Conservation (phyloP, 495 filamentous ascomycete genomes). For the Xylaria acuta region DNA sequence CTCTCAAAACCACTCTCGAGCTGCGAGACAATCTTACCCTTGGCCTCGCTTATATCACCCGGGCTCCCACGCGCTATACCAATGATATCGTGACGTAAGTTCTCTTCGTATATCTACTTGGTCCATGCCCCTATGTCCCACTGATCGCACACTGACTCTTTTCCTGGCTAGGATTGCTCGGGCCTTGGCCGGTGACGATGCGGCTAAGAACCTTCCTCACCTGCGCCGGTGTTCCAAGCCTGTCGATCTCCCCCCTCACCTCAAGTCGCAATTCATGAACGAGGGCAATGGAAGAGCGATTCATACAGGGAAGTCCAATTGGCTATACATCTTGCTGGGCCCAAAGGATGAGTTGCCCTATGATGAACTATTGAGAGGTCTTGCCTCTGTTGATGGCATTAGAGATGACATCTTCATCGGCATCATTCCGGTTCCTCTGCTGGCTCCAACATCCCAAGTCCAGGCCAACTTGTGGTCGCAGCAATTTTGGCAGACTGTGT, state of each 20-base stretch:
- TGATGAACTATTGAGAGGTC: slow-evolving; percentile 44
- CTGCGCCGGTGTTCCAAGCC: slow-evolving; percentile 81
- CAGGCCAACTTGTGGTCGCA: slow-evolving; percentile 80
- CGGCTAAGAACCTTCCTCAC: slow-evolving; percentile 71
- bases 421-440: slow-evolving; percentile 69
- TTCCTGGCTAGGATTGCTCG: slow-evolving; percentile 30
- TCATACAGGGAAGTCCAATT: slow-evolving; percentile 54
- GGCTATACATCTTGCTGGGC: slow-evolving; percentile 57
- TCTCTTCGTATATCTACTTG: neutral
- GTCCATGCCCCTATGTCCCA: slow-evolving; percentile 16
- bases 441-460: slow-evolving; percentile 73
- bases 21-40: slow-evolving; percentile 53
- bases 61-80: slow-evolving; percentile 58
- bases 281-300: slow-evolving; percentile 50
- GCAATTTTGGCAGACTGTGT: slow-evolving; percentile 85
- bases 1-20: slow-evolving; percentile 63
- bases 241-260: slow-evolving; percentile 66
- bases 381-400: slow-evolving; percentile 45
- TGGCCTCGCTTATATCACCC: slow-evolving; percentile 58
- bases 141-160: slow-evolving; percentile 23
- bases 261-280: slow-evolving; percentile 55
- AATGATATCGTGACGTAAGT: slow-evolving; percentile 61
- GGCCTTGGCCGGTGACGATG: slow-evolving; percentile 35
- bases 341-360: slow-evolving; percentile 47
- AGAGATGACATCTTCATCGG: slow-evolving; percentile 55